Base-by-base conservation (phyloP, 441 rosid species). In the Bruguiera hainesii region DNA sequence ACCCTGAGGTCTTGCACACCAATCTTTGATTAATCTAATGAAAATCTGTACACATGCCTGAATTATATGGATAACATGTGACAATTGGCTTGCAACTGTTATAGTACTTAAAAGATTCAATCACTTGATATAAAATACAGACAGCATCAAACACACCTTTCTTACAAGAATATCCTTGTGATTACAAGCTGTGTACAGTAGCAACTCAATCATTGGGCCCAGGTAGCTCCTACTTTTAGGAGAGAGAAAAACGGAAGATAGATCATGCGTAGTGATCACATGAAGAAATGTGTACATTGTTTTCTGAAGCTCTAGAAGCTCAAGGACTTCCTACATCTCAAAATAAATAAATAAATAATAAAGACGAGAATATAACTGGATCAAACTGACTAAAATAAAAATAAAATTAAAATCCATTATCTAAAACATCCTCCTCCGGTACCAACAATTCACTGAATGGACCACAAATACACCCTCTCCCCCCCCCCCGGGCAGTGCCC, bases 1-100 rank as follows among this genome's bases (percentile, higher is more conserved):
- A 35, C 72, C 81, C 66, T 68, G 66, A 59, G 89, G 81, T 73
- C 80, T 72, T 48, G 71, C 68, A 60, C 89, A 83, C 97, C 98
- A 91, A 78, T 94, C 98, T 85, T 94, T 91, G 56, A 89, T 89
- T 65, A 94, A 81, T 76, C 87, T 84, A 61, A 78, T 81, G 79
- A 94, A 89, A 71, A 94, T 91, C 83, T 94, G 97, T 68, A 91
- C 97, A 52, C 97, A 87, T 56, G 87, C 83, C 98, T 94, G 79
- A 64, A 70, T 63, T 72, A 31, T 26, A 65, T 16, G 65, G 62
- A 60, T 23, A 74, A 61, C 67, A 61, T 48, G 72, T 69, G 33
- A 60, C 61, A 56, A 37, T 66, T 37, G 30, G n/a, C 30, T 49
- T 49, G n/a, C 10, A 33, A 35, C 39, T 49, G 53, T 18, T 68